These are phyloP conservation scores for Pseudozyma pruni DNA, from an alignment of 1,284 basidiomycete genomes.

Conservation along the genomic window DNA sequence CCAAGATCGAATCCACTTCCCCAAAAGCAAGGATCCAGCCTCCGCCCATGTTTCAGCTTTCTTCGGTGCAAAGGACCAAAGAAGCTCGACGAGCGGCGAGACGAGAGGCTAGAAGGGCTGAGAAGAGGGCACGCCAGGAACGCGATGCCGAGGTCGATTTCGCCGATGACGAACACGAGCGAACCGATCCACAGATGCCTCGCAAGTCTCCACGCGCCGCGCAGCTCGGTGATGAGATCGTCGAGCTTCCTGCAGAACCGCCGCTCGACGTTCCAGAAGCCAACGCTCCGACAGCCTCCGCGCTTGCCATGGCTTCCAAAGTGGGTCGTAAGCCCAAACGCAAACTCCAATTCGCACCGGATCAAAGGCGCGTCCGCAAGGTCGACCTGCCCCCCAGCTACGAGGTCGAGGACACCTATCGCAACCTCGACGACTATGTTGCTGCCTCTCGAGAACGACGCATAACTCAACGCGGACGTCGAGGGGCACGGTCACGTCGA, in stretches of 20 bases:
- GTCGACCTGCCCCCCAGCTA: conserved; percentile 61
- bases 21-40: conserved; percentile 4
- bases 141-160: conserved; percentile 18
- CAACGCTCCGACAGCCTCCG: conserved; percentile 40
- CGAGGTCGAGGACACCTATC: conserved; percentile 60
- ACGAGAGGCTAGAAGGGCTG: conserved; percentile 20
- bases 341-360: conserved; percentile 61
- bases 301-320: conserved; percentile 46
- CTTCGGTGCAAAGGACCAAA: conserved; percentile 38
- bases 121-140: conserved; percentile 17
- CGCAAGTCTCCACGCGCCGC: conserved; percentile 17
- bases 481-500: conserved; percentile 4
- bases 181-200: background rate
- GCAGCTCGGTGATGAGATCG: conserved; percentile 38
- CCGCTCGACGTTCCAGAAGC: conserved; percentile 49
- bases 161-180: conserved; percentile 17
- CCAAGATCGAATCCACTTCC: background rate
- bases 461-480: conserved; percentile 21
- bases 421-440: conserved; percentile 63
- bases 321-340: conserved; percentile 44
- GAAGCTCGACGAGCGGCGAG: conserved; percentile 34
- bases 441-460: conserved; percentile 48
- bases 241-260: conserved; percentile 38
- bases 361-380: conserved; percentile 54
- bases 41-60: conserved; percentile 19